These are phyloP conservation scores for Cucurbita pepo DNA, from an alignment of 306 rosid species.

Conservation along the genomic window DNA sequence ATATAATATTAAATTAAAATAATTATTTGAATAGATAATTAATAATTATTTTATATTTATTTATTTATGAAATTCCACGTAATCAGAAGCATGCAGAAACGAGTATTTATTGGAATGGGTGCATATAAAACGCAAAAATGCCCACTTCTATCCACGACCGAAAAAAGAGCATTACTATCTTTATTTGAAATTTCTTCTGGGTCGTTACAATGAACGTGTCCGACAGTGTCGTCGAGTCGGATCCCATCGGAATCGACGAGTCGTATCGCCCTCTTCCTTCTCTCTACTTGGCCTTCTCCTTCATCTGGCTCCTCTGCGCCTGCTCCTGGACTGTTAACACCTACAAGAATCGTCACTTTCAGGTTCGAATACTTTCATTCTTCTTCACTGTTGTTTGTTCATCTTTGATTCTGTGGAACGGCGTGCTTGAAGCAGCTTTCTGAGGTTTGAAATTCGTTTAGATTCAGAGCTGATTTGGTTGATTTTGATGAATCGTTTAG, in stretches of 20 bases:
- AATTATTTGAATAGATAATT: no score
- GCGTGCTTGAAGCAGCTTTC: not conserved
- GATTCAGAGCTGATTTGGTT: not conserved
- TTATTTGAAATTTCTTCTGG: not conserved
- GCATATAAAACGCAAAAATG: not conserved
- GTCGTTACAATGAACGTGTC: conserved; percentile 5
- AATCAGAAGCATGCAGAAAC: not conserved
- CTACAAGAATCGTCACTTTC: conserved; percentile 68
- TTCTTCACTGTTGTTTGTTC: not conserved
- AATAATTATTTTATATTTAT: no score
- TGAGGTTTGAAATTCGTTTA: not conserved
- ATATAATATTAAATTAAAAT: no score
- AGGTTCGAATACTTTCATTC: conserved; percentile 22
- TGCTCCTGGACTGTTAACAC: conserved; percentile 82
- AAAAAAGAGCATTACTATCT: not conserved
- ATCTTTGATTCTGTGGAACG: not conserved
- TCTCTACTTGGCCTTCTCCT: conserved; percentile 54
- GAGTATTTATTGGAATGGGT: not conserved
- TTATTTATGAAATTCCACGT: not conserved
- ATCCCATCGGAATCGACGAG: conserved; percentile 35
- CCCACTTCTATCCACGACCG: not conserved
- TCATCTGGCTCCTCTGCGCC: conserved; percentile 69
- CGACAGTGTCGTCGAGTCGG: conserved; percentile 8
- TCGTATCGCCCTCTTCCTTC: conserved; percentile 66
- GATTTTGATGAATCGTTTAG: not conserved